phyloP scores from a whole-genome alignment of 1,139 yeast species.

The Kodamaea fungicola region DNA sequence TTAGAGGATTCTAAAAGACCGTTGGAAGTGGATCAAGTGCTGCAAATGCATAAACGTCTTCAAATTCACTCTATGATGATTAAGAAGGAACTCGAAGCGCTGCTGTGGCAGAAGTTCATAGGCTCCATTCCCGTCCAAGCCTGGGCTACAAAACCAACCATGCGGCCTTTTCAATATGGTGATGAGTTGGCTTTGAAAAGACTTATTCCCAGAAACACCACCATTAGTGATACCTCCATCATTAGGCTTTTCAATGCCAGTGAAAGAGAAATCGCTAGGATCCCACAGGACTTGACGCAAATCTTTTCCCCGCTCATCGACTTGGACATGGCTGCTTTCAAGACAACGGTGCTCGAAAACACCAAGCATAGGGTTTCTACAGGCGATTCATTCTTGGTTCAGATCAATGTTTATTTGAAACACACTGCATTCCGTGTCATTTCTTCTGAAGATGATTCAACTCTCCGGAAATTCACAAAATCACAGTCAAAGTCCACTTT shows the following conservation, averaged over 20 bases:
- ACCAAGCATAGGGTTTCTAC: conserved; percentile 54
- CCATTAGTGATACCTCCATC: conserved; percentile 20
- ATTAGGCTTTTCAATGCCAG: conserved; percentile 29
- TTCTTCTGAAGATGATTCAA: conserved; percentile 6
- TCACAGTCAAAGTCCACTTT: conserved; percentile 15
- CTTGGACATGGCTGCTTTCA: conserved; percentile 51
- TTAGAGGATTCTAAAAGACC: conserved; percentile 5
- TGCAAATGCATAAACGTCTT: neutral
- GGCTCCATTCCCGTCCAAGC: conserved; percentile 75
- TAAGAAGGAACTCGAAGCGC: conserved; percentile 13
- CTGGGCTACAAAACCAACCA: conserved; percentile 80
- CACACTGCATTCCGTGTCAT: conserved; percentile 42
- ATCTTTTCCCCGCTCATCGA: conserved; percentile 66
- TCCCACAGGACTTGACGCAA: conserved; percentile 71
- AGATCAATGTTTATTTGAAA: conserved; percentile 58
- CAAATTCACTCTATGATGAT: conserved; percentile 6
- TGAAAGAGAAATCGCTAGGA: conserved; percentile 66
- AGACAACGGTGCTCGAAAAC: conserved; percentile 59
- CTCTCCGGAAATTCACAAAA: conserved; percentile 5
- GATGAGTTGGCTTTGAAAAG: conserved; percentile 42
- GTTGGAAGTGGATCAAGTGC: neutral
- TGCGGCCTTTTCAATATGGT: conserved; percentile 48
- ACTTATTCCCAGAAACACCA: conserved; percentile 25
- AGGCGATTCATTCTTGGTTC: conserved; percentile 70
- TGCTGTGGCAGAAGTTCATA: conserved; percentile 39